Base-by-base conservation (phyloP, 176 grass and related monocot genomes). In the Musa beccarii region DNA sequence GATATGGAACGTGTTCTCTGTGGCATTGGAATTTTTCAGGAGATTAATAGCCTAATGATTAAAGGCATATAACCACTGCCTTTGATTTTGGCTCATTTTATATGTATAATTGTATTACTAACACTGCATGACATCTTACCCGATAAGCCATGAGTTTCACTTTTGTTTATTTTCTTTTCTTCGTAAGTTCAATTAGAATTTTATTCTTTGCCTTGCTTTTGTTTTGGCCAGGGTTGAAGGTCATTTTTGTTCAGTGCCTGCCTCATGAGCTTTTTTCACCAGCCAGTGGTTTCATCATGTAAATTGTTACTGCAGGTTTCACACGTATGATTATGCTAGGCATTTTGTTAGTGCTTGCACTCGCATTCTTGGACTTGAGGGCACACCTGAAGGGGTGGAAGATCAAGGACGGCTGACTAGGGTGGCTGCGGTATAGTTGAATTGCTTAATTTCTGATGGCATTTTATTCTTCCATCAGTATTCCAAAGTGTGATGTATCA, bases 281-380 rank as follows among this genome's bases (percentile, higher is more conserved):
- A 16, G 2, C 17, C 29, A 78, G 19, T 69, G 22, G 20, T 56
- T 49, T 68, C 21, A 43, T 34, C 66, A 68, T 56, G 22, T 59
- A 59, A 79, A 19, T 79, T 66, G 19, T 16, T 79, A 13, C 53
- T 59, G 26, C 67, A 80, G 79, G 56, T 80, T 80, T 15, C 79
- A 80, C 51, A 80, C 79, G 73, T 80, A 80, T 73, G 79, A 80
- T 80, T 77, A 77, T 77, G 75, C 75, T 66, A 77, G 75, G 24
- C 75, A 77, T 61, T 77, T 77, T 77, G 75, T 97, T 76, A 97
- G 96, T 54, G 96, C 91, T 5, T 99, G 96, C 80, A 99, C 96
- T 26, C 91, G 96, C 80, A 99, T 99, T 79, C 88, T 99, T 72
- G 96, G 96, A 70, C 96, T 95, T 57, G 96, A 99, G 87, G 96